phyloP scores from a whole-genome alignment of 768 basidiomycete species.

The Paxillus involutus region DNA sequence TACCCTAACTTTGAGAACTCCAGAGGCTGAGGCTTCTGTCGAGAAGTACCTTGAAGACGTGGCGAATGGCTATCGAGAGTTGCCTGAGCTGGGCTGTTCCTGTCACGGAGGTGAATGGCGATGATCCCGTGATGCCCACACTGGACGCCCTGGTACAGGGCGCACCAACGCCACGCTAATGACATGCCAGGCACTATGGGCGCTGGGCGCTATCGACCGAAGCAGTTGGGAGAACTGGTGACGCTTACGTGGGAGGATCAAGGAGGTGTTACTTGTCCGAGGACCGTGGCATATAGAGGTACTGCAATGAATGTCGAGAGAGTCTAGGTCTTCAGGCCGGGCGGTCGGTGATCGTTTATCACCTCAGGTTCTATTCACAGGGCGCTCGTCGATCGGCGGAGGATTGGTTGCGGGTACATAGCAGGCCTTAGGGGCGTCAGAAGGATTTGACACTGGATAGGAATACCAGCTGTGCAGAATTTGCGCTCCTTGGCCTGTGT shows the following conservation, averaged over 20 bases:
- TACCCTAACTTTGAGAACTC: neutral
- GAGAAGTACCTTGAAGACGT: neutral
- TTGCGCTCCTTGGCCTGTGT: no score
- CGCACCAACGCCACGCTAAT: neutral
- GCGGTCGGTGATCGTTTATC: no score
- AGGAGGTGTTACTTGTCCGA: no score
- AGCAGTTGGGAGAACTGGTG: neutral
- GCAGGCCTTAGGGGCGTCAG: no score
- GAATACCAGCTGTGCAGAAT: no score
- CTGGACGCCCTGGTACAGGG: neutral
- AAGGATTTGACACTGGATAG: no score
- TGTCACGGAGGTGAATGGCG: neutral
- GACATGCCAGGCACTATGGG: neutral
- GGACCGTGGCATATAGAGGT: no score
- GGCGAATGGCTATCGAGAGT: neutral
- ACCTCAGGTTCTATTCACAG: no score
- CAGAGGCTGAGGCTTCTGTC: neutral
- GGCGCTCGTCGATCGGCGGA: no score
- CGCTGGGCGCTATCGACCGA: constrained; percentile 5
- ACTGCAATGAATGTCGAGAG: no score
- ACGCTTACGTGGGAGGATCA: neutral
- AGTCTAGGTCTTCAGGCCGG: no score
- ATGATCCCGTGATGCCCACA: neutral
- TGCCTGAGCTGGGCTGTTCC: neutral
- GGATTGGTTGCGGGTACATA: no score